Percentiles rank a stretch among this genome's conserved stretches.
phyloP scores from a whole-genome alignment of 2,329 filamentous ascomycete genomes.

The Alternaria gansuensis region DNA sequence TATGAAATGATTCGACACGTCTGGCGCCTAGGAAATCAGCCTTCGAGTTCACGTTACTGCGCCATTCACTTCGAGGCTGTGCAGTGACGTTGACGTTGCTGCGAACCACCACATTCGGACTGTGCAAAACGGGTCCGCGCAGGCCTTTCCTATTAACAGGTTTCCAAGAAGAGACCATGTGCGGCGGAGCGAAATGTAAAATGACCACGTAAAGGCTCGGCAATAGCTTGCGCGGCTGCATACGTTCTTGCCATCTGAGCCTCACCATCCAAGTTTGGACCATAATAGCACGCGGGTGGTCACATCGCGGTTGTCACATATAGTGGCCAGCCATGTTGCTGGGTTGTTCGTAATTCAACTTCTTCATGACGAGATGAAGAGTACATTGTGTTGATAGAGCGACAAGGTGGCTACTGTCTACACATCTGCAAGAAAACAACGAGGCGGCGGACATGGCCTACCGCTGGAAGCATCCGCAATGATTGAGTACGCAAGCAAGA shows the following conservation, averaged over 20 bases:
- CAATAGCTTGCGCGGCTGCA: slow-evolving; percentile 27
- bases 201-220: slow-evolving; percentile 19
- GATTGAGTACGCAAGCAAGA: slow-evolving; percentile 12
- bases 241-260: slow-evolving; percentile 3
- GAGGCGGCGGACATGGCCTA: not conserved
- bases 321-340: not conserved
- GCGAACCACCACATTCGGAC: slow-evolving; percentile 32
- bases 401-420: slow-evolving; percentile 5
- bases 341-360: slow-evolving; percentile 6
- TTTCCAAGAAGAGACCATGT: slow-evolving; percentile 28
- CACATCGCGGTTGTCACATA: slow-evolving; percentile 7
- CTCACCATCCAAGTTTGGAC: not conserved
- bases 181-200: slow-evolving; percentile 22
- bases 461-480: slow-evolving; percentile 8
- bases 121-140: slow-evolving; percentile 21
- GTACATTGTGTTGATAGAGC: slow-evolving; percentile 6
- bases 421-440: slow-evolving; percentile 4
- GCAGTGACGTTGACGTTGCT: slow-evolving; percentile 30
- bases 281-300: not conserved
- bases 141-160: slow-evolving; percentile 23
- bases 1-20: slow-evolving; percentile 37
- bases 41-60: slow-evolving; percentile 29
- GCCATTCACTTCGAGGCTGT: slow-evolving; percentile 36
- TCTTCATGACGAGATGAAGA: slow-evolving; percentile 9
- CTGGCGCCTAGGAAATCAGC: slow-evolving; percentile 23